Conservation (phyloP, 768 basidiomycete species). For the Gymnopilus dilepis region DNA sequence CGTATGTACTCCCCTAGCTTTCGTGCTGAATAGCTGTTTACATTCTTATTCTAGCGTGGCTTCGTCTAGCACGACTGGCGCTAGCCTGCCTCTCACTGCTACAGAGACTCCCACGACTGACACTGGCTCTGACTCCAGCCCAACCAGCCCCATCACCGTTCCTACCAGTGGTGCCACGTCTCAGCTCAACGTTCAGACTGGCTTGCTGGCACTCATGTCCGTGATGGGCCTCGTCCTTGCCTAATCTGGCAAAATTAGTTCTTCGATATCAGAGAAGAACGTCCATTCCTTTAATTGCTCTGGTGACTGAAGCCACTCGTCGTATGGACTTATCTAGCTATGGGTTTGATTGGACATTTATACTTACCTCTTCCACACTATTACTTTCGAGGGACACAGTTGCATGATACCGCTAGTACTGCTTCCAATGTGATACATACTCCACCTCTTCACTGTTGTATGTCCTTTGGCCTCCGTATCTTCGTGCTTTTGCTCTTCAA, state of each 20-base stretch:
- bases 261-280: conserved; percentile 15
- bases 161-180: conserved; percentile 30
- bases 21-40: not conserved
- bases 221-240: conserved; percentile 31
- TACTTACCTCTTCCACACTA: conserved; percentile 5
- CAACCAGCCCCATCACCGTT: conserved; percentile 25
- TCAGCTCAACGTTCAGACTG: conserved; percentile 27
- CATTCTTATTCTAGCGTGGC: not conserved
- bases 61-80: not conserved
- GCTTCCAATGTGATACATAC: conserved; percentile 2
- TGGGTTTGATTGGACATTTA: conserved; percentile 5
- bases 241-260: conserved; percentile 19
- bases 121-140: conserved; percentile 13
- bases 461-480: not conserved
- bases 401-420: not conserved
- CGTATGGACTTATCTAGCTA: conserved; percentile 13
- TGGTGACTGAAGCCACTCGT: not conserved
- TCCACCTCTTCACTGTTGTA: not conserved
- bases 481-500: not conserved
- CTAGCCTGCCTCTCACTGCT: not conserved
- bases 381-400: not conserved
- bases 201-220: conserved; percentile 34
- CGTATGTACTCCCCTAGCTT: conserved; percentile 27
- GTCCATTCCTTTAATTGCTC: conserved; percentile 24
- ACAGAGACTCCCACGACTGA: conserved; percentile 17